Evolutionary conservation across 2,329 filamentous ascomycete genomes (phyloP), one percentile per base, ranked within the genome.

Genomic region (Raffaelea albimanens): DNA sequence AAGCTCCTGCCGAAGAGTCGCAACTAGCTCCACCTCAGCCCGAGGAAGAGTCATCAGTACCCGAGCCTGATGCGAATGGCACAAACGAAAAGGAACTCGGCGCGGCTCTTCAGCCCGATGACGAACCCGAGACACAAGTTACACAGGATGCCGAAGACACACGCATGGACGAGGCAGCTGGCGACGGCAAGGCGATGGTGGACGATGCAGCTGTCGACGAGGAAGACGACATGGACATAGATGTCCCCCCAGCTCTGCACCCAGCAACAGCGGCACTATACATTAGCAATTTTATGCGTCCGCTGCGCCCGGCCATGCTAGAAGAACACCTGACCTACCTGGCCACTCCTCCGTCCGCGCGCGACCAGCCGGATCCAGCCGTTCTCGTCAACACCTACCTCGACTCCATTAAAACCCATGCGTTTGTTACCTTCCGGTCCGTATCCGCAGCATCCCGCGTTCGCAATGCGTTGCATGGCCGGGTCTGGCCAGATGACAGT

Each of bases 201-300:
- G 21, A 38, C 34, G 34, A 14, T 3, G 42, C 23, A 22, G 38
- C 44, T 16, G 53, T 50, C 34, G 50, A 51, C 21, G 52, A 54
- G 18, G 58, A 60, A 14, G 53, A 57, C 19, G 62, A 66, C 23
- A 55, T 57, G 43, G 62, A 41, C 53, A 57, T 33, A 2, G 22
- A 34, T 13, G 63, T 72, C 23, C 64, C 64, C 21, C 80, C 83
- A 7, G 75, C 86, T 0, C 65, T 82, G 33, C 86, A 93, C 62
- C 76, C 79, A 20, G 81, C 84, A 5, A 91, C 89, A 3, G 67
- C 79, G 29, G 83, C 87, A 16, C 70, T 97, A 42, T 97, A 96
- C 67, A 93, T 97, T 56, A 83, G 83, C 62, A 84, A 95, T 58
- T 79, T 97, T 47, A 90, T 94, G 80, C 83, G 91, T 42, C 90